Evolutionary conservation across 1,139 yeast species (phyloP), one percentile per base, ranked within the genome.

Genomic region (Saccharomyces hybrid): DNA sequence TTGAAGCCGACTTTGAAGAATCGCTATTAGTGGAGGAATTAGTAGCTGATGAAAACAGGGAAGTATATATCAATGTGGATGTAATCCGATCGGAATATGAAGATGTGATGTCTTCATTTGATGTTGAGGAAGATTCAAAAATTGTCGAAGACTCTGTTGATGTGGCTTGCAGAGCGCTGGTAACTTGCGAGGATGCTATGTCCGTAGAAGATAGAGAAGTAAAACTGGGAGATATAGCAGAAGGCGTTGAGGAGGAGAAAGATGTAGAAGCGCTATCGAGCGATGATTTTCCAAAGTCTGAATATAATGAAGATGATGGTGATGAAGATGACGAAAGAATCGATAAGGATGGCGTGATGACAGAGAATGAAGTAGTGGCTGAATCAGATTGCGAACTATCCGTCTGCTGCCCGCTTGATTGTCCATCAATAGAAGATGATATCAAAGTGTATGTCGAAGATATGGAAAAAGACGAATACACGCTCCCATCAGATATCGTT

Each of bases 201-300:
- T 29, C 48, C 16, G 51, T 8, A 9, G 54, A 21, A 12, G 42
- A 27, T 3, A 48, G 48, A 48, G 44, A 51, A 14, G 51, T n/a
- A 16, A 32, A 27, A 21, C 42, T 31, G 11, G 49, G 38, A 2
- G 49, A 50, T 46, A 50, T 7, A 2, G 50, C 44, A 19, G 44
- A 19, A 6, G 42, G 16, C 47, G 51, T 31, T 26, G 47, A 34
- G 11, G 55, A n/a, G 28, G 46, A 34, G 24, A 47, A 29, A 11
- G 21, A 24, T 14, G 47, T 21, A 21, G 56, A 54, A 9, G 7
- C 19, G 26, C 44, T 38, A 7, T 38, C 44, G n/a, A 19, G 26
- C 44, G 44, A 38, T 11, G 19, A 19, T 12, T 16, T 9, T 38
- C 5, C 21, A 12, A n/a, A 16, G 44, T 9, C 12, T 21, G 50